Conservation (phyloP, 2,329 filamentous ascomycete genomes). For the Fusarium continuum region DNA sequence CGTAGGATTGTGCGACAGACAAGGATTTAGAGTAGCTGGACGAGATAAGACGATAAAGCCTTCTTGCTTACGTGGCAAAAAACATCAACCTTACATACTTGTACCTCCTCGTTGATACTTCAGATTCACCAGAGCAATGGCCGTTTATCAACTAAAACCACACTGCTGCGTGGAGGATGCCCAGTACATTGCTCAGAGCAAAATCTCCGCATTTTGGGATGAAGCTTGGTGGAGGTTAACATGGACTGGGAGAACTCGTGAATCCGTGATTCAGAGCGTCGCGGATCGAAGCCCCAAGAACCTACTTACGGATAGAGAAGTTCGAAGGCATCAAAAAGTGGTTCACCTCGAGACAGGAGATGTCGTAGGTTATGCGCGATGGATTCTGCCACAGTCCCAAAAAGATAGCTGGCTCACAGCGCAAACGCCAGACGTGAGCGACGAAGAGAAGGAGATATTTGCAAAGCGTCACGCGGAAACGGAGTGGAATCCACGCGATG, state of each 20-base stretch:
- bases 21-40: too few species aligned
- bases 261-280: constrained; percentile 21
- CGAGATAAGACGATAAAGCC: neutral
- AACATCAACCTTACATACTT: too few species aligned
- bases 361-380: constrained; percentile 37
- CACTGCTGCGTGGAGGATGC: constrained; percentile 15
- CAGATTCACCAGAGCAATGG: neutral
- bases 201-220: constrained; percentile 29
- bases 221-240: constrained; percentile 35
- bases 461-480: neutral
- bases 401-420: constrained; percentile 17
- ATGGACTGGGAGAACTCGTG: constrained; percentile 18
- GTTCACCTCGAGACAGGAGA: constrained; percentile 28
- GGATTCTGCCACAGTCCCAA: constrained; percentile 23
- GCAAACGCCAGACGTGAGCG: constrained; percentile 24
- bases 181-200: constrained; percentile 23
- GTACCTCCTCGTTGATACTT: neutral
- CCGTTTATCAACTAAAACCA: constrained; percentile 9
- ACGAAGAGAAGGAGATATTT: neutral
- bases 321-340: constrained; percentile 34
- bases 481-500: neutral
- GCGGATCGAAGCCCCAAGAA: constrained; percentile 26
- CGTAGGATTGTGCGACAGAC: too few species aligned
- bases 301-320: constrained; percentile 21
- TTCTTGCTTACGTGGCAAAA: neutral